These are phyloP conservation scores for Tylopilus plumbeoviolaceoides DNA, from an alignment of 768 basidiomycete genomes.

Conservation along the genomic window DNA sequence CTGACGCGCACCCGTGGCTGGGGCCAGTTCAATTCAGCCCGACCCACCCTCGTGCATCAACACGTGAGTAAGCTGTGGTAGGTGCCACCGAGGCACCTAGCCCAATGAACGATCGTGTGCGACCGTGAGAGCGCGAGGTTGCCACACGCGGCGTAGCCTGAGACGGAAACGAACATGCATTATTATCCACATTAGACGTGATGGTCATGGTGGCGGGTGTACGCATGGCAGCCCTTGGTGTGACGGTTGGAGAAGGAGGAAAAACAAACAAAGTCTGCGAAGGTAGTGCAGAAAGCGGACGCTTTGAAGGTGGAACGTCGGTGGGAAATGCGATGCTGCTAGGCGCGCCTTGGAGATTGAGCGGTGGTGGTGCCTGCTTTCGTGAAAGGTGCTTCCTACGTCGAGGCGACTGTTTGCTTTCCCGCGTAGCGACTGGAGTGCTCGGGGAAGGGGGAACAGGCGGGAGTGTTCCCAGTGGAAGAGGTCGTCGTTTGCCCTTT, in stretches of 20 bases:
- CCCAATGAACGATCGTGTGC: slow-evolving; percentile 72
- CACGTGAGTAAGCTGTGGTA: slow-evolving; percentile 78
- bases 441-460: slow-evolving; percentile 74
- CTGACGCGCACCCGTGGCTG: slow-evolving; percentile 1
- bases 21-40: slow-evolving; percentile 40
- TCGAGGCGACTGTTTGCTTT: slow-evolving; percentile 30
- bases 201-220: slow-evolving; percentile 83
- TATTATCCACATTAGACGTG: slow-evolving; percentile 52
- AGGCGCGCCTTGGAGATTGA: slow-evolving; percentile 40
- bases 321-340: slow-evolving; percentile 28
- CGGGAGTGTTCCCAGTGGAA: slow-evolving; percentile 57
- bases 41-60: slow-evolving; percentile 80
- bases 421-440: slow-evolving; percentile 43
- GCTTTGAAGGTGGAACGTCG: slow-evolving; percentile 20
- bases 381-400: slow-evolving; percentile 49
- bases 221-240: slow-evolving; percentile 41
- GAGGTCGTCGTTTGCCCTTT: slow-evolving; percentile 58
- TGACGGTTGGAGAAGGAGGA: slow-evolving; percentile 67
- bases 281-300: slow-evolving; percentile 42
- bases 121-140: slow-evolving; percentile 60
- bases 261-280: slow-evolving; percentile 87
- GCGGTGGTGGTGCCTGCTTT: slow-evolving; percentile 53
- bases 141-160: slow-evolving; percentile 66
- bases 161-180: slow-evolving; percentile 51
- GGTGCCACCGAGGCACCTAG: slow-evolving; percentile 64